phyloP scores from a whole-genome alignment of 2,329 filamentous ascomycete genomes.

The Didymellaceae sp. region DNA sequence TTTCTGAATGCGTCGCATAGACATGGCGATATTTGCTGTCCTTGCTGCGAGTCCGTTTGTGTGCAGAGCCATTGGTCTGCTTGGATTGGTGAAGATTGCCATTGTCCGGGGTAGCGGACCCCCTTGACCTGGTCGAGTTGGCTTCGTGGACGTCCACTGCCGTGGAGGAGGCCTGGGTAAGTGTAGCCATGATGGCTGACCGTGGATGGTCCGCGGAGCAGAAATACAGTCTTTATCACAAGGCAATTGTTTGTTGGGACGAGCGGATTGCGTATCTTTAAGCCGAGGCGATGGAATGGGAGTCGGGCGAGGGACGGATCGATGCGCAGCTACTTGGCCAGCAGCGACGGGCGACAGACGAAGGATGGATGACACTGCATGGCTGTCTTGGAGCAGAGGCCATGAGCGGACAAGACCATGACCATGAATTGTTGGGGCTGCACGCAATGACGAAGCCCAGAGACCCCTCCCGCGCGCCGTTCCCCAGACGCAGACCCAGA shows the following conservation, averaged over 20 bases:
- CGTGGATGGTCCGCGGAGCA: neutral
- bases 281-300: slow-evolving; percentile 17
- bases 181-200: slow-evolving; percentile 39
- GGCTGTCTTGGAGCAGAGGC: slow-evolving; percentile 18
- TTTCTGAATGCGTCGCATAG: slow-evolving; percentile 78
- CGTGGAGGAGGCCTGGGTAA: slow-evolving; percentile 26
- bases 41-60: slow-evolving; percentile 20
- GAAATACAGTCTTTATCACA: neutral
- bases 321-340: slow-evolving; percentile 16
- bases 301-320: neutral
- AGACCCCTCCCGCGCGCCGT: neutral
- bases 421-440: slow-evolving; percentile 12
- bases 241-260: slow-evolving; percentile 1
- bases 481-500: too few species aligned
- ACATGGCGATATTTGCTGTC: slow-evolving; percentile 84
- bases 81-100: slow-evolving; percentile 18
- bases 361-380: slow-evolving; percentile 4
- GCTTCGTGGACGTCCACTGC: slow-evolving; percentile 31
- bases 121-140: slow-evolving; percentile 34
- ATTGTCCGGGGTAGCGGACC: slow-evolving; percentile 27
- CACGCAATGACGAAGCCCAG: slow-evolving; percentile 7
- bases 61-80: slow-evolving; percentile 17
- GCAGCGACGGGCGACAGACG: slow-evolving; percentile 4
- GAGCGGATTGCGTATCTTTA: slow-evolving; percentile 3
- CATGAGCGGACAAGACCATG: neutral